Base-by-base conservation (phyloP, 257 asterid genomes). In the Agastache rugosa region DNA sequence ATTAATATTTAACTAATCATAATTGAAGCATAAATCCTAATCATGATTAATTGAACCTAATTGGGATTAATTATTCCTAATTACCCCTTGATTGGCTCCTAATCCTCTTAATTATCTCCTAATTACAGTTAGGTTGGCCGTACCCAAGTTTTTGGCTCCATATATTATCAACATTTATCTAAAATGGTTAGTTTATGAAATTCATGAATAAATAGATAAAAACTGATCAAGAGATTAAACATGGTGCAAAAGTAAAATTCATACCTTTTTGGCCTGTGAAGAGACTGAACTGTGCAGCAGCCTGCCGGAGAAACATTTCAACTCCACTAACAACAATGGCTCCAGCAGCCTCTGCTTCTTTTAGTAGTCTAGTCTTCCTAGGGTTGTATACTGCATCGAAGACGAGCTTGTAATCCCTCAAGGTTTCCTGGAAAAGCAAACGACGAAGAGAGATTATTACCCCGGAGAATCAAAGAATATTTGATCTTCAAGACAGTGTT, bases 231-330 rank as follows among this genome's bases (percentile, higher is more conserved):
- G 35, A 41, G 12, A 6, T 41, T 20, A 42, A 63, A 63, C 8
- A 37, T 19, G 17, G 31, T 8, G 53, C 34, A 63, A 20, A 0
- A 9, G 9, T 35, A 19, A 63, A 23, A 0, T 17, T 27, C 60
- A 56, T 45, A 89, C 92, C 89, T 82, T 85, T 69, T 35, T 65
- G 67, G 39, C 90, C 82, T 0, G 92, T 89, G 74, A 89, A 89
- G 47, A 89, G 92, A 67, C 80, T 80, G 83, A 81, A 85, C 72
- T 87, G 92, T 4, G 84, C 89, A 17, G 84, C 79, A 39, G 95
- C 95, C 70, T 89, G 95, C 19, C 90, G 77, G 35, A 89, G 83
- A 81, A 89, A 89, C 95, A 89, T 89, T 82, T 89, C 92, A 16
- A 89, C 90, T 58, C 95, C 92, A 64, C 92, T 82, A 16, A 87